Percentiles rank a stretch among this genome's conserved stretches.
These are phyloP conservation scores for Yamadazyma mexicana DNA, from an alignment of 1,139 yeast genomes.

Conservation along the genomic window DNA sequence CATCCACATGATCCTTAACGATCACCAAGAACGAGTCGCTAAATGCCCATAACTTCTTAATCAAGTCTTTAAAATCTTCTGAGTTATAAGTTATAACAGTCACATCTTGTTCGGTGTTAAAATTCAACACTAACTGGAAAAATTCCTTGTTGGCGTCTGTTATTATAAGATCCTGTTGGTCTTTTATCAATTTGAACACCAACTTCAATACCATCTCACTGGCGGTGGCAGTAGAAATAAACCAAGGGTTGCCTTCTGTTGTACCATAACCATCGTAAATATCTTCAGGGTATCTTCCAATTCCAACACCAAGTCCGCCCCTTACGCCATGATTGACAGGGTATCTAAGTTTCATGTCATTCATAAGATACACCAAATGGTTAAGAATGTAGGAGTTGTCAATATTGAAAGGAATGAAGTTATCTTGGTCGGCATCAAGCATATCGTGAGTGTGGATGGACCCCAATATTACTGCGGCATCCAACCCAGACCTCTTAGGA, in stretches of 20 bases:
- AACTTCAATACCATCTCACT: conserved; percentile 55
- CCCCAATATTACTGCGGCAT: conserved; percentile 75
- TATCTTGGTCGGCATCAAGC: conserved; percentile 16
- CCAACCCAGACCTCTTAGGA: conserved; percentile 65
- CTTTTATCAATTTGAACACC: conserved; percentile 25
- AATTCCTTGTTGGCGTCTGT: conserved; percentile 29
- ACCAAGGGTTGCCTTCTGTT: conserved; percentile 94
- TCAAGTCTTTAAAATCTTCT: conserved; percentile 43
- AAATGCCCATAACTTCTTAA: conserved; percentile 49
- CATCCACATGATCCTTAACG: conserved; percentile 69
- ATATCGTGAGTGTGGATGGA: conserved; percentile 63
- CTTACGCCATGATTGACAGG: conserved; percentile 61
- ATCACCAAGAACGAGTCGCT: conserved; percentile 79
- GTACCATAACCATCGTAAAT: conserved; percentile 76
- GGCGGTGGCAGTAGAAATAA: conserved; percentile 80
- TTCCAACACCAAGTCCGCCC: conserved; percentile 58
- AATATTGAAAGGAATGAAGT: conserved; percentile 56
- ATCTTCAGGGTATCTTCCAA: conserved; percentile 95
- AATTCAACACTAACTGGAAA: conserved; percentile 33
- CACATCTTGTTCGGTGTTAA: conserved; percentile 30
- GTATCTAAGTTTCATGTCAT: conserved; percentile 70
- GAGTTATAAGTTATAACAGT: conserved; percentile 42
- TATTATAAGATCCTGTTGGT: conserved; percentile 26
- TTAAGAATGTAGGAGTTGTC: conserved; percentile 55
- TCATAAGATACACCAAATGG: conserved; percentile 56